Evolutionary conservation across 192 early-diverging fungal genomes (phyloP).

Genomic region (Endogone sp.): DNA sequence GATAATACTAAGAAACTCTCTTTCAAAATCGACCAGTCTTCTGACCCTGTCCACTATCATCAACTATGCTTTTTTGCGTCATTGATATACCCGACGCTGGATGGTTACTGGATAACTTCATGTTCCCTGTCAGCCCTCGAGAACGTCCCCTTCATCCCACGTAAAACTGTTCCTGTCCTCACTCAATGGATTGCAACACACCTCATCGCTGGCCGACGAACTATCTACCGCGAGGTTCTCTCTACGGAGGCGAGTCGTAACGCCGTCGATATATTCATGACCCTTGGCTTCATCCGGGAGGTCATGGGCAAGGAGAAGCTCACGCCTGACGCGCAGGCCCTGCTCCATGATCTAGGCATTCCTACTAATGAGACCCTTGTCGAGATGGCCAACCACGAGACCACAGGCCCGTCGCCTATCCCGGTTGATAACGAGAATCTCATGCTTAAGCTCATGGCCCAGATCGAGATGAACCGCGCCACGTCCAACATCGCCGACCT

Average conservation of each 20-base stretch:
- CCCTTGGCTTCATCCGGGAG: slow-evolving; percentile 25
- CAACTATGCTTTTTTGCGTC: slow-evolving; percentile 29
- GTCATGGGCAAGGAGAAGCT: slow-evolving; percentile 22
- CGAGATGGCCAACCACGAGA: slow-evolving; percentile 25
- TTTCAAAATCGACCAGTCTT: slow-evolving; percentile 10
- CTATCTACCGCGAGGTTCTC: slow-evolving; percentile 32
- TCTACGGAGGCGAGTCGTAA: slow-evolving; percentile 29
- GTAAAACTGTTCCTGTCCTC: slow-evolving; percentile 30
- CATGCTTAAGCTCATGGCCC: slow-evolving; percentile 21
- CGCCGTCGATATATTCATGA: slow-evolving; percentile 28
- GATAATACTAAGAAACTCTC: slow-evolving; percentile 1
- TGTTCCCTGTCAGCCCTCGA: slow-evolving; percentile 33
- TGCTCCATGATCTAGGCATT: slow-evolving; percentile 27
- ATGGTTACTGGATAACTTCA: slow-evolving; percentile 34
- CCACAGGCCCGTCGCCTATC: too few species aligned
- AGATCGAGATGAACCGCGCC: slow-evolving; percentile 37
- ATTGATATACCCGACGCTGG: slow-evolving; percentile 29
- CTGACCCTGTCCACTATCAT: slow-evolving; percentile 13
- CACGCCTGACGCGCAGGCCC: slow-evolving; percentile 26
- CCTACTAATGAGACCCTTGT: slow-evolving; percentile 28
- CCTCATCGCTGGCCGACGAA: slow-evolving; percentile 29
- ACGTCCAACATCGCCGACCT: slow-evolving; percentile 35
- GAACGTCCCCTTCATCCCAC: slow-evolving; percentile 26
- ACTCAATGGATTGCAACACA: slow-evolving; percentile 37
- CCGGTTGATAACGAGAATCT: background rate